phyloP scores from a whole-genome alignment of 306 rosid species.

The Sicyos baderoa region DNA sequence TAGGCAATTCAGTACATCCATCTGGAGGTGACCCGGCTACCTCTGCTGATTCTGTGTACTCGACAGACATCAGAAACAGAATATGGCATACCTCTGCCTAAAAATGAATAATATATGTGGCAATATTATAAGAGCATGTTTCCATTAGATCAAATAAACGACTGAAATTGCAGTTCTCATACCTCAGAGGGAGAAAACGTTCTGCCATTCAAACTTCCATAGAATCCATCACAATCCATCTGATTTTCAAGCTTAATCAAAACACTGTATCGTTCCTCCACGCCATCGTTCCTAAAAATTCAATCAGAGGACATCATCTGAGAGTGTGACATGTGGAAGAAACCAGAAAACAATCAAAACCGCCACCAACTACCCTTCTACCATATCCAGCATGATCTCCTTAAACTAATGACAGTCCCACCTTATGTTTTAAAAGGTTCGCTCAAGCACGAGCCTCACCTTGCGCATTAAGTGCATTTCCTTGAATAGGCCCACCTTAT shows the following conservation, averaged over 20 bases:
- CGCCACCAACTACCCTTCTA: conserved; percentile 8
- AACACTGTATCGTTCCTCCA: conserved; percentile 82
- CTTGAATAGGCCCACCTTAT: too few species aligned
- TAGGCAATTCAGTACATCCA: conserved; percentile 70
- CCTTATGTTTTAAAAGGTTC: too few species aligned
- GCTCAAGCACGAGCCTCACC: too few species aligned
- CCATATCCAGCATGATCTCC: not conserved
- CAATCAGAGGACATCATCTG: conserved; percentile 5
- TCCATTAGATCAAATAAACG: not conserved
- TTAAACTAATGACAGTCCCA: not conserved
- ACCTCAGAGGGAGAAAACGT: conserved; percentile 77
- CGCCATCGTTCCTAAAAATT: conserved; percentile 58
- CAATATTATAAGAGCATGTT: conserved; percentile 6
- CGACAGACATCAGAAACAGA: conserved; percentile 60
- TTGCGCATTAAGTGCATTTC: too few species aligned
- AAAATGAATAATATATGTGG: conserved; percentile 17
- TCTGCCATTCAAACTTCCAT: conserved; percentile 52
- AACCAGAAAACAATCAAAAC: conserved; percentile 1
- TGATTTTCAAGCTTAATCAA: conserved; percentile 46
- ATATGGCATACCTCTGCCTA: conserved; percentile 91
- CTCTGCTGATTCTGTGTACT: conserved; percentile 68
- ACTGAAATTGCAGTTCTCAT: not conserved
- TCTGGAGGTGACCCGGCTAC: conserved; percentile 69
- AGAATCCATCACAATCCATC: conserved; percentile 43
- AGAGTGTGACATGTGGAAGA: not conserved